These are phyloP conservation scores for Paecilomyces fulvus DNA, from an alignment of 2,329 filamentous ascomycete genomes.

Conservation along the genomic window DNA sequence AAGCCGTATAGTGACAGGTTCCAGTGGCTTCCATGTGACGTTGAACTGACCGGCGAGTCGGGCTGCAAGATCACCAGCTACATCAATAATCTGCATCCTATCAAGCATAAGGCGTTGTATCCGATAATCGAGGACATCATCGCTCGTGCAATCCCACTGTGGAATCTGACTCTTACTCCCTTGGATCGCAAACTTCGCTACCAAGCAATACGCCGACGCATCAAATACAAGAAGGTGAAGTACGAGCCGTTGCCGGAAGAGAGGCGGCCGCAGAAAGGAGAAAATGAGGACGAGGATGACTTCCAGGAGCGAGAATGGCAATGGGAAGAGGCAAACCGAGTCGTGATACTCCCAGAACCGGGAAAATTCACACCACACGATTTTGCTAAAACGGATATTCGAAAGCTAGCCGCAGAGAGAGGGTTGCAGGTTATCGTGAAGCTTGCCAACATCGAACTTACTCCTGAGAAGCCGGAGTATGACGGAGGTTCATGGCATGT, in stretches of 20 bases:
- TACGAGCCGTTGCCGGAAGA: conserved; percentile 3
- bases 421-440: conserved; percentile 57
- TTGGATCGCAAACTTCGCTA: conserved; percentile 3
- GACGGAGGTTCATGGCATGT: conserved; percentile 29
- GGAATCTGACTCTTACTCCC: conserved; percentile 20
- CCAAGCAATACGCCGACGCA: conserved; percentile 4
- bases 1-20: conserved; percentile 18
- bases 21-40: conserved; percentile 39
- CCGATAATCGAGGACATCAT: conserved; percentile 24
- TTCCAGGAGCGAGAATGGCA: neutral
- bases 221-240: conserved; percentile 10
- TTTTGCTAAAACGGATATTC: neutral
- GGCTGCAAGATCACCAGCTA: conserved; percentile 26
- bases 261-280: neutral
- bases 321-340: neutral
- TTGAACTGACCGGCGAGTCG: conserved; percentile 13
- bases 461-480: conserved; percentile 46
- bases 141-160: conserved; percentile 22
- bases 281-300: neutral
- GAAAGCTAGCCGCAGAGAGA: conserved; percentile 9
- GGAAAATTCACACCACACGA: conserved; percentile 7
- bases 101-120: conserved; percentile 21
- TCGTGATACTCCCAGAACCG: conserved; percentile 5
- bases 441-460: conserved; percentile 52
- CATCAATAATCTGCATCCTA: conserved; percentile 35